These are phyloP conservation scores for Lachancea lanzarotensis DNA, from an alignment of 805 yeast genomes.

Conservation along the genomic window DNA sequence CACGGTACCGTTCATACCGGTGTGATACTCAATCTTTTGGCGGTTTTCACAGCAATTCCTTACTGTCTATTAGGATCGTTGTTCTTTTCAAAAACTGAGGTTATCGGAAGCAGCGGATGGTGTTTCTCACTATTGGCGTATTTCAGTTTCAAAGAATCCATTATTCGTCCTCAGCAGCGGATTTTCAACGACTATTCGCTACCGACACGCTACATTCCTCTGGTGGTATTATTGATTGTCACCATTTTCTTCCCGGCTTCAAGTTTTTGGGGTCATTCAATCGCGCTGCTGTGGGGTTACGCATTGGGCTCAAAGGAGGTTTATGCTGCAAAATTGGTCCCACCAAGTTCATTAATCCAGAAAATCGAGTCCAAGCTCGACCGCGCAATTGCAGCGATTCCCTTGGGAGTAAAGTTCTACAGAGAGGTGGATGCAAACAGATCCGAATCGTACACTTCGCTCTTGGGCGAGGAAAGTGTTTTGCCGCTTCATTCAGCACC, in stretches of 20 bases:
- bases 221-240: conserved; percentile 42
- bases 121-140: conserved; percentile 61
- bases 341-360: conserved; percentile 57
- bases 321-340: conserved; percentile 49
- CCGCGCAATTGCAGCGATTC: conserved; percentile 46
- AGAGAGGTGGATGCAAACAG: conserved; percentile 47
- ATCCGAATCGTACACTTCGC: conserved; percentile 26
- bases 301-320: conserved; percentile 46
- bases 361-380: conserved; percentile 56
- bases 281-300: conserved; percentile 63
- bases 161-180: conserved; percentile 37
- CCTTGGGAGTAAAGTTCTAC: conserved; percentile 48
- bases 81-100: conserved; percentile 47
- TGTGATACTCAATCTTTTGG: conserved; percentile 62
- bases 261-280: conserved; percentile 67
- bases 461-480: conserved; percentile 15
- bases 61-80: conserved; percentile 42
- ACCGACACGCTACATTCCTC: conserved; percentile 58
- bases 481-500: conserved; percentile 15
- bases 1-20: conserved; percentile 89
- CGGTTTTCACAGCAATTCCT: conserved; percentile 61
- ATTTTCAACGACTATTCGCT: conserved; percentile 38
- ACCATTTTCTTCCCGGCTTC: conserved; percentile 56
- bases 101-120: conserved; percentile 70
- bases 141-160: conserved; percentile 45